Conservation (phyloP, 306 rosid species). For the Dicorynia guianensis region DNA sequence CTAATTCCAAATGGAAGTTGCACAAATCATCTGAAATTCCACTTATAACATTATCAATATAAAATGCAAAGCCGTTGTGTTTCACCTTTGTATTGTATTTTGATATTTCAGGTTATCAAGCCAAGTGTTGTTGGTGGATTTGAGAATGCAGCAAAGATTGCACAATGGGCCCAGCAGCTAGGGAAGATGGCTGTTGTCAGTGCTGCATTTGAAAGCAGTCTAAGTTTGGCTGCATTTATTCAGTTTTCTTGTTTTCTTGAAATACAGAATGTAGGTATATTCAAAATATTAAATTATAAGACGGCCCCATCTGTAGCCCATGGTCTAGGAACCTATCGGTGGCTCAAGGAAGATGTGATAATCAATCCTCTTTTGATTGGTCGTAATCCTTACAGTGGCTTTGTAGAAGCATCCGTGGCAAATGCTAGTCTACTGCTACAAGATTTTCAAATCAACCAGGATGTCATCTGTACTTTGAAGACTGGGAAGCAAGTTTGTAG, state of each 20-base stretch:
- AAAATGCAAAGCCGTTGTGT: conserved; percentile 9
- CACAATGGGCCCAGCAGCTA: conserved; percentile 86
- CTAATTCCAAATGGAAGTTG: neutral
- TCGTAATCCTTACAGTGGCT: conserved; percentile 64
- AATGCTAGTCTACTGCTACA: conserved; percentile 67
- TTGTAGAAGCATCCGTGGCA: conserved; percentile 75
- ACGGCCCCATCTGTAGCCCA: conserved; percentile 68
- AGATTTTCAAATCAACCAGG: conserved; percentile 65
- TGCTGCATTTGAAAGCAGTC: conserved; percentile 92
- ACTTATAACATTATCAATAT: conserved; percentile 27
- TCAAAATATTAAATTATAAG: conserved; percentile 47
- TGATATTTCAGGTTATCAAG: conserved; percentile 79
- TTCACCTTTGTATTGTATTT: conserved; percentile 20
- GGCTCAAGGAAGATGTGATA: conserved; percentile 88
- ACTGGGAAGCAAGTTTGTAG: conserved; percentile 54
- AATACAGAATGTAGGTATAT: conserved; percentile 54
- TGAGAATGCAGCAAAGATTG: conserved; percentile 81
- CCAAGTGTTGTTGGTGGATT: conserved; percentile 96
- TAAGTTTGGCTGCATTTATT: conserved; percentile 86
- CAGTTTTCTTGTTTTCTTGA: conserved; percentile 82
- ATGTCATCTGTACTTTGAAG: conserved; percentile 48
- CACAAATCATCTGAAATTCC: neutral
- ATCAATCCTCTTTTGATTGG: conserved; percentile 59
- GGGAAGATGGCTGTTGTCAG: conserved; percentile 92
- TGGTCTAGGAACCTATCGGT: conserved; percentile 90